Percentiles rank a stretch among this genome's conserved stretches.
Evolutionary conservation across 345 rosid species (phyloP).

Genomic region (Conringia planisiliqua): DNA sequence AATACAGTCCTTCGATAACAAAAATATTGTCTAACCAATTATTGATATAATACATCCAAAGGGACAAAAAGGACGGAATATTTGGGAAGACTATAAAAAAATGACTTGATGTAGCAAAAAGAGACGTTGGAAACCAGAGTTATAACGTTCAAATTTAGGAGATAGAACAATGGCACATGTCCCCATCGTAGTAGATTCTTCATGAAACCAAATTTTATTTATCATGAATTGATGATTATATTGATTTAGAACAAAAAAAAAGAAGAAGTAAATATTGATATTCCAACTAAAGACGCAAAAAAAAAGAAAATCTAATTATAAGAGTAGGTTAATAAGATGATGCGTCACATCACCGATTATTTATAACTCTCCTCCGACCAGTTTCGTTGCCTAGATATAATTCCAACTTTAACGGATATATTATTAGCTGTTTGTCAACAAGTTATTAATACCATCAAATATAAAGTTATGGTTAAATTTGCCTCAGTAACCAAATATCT

Average conservation of each 20-base stretch:
- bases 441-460: neutral
- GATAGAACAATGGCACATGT: conserved; percentile 15
- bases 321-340: neutral
- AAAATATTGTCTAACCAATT: neutral
- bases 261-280: neutral
- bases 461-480: neutral
- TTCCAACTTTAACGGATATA: conserved; percentile 9
- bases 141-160: conserved; percentile 24
- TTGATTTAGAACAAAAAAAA: no score
- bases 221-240: no score
- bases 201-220: neutral
- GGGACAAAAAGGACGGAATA: conserved; percentile 3
- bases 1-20: neutral
- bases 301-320: neutral
- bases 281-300: neutral
- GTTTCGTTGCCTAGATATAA: neutral
- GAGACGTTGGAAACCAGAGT: conserved; percentile 28
- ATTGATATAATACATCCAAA: neutral
- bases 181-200: conserved; percentile 11
- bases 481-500: neutral
- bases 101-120: conserved; percentile 12
- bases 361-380: neutral
- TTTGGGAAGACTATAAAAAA: conserved; percentile 5
- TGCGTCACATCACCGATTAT: neutral
- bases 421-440: conserved; percentile 3